Conservation (phyloP, 179 eudicot genomes). For the Sideroxylon spinosum region DNA sequence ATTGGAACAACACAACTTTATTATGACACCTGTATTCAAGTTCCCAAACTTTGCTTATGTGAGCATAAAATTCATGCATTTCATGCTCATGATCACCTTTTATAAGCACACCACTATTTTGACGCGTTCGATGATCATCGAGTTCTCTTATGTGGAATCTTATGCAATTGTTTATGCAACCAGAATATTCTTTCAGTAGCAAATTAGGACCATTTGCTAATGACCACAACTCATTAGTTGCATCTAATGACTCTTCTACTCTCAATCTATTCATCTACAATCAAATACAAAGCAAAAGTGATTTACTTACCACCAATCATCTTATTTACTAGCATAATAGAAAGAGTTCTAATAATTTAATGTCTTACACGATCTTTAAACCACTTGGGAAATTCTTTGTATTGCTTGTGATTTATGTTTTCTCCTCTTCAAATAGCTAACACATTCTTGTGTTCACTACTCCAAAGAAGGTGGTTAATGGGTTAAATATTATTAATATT, state of each 20-base stretch:
- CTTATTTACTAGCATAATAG: background rate
- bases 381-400: too few species aligned
- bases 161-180: slow-evolving; percentile 1
- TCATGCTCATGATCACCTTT: background rate
- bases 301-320: background rate
- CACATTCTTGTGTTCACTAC: slow-evolving; percentile 1
- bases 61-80: background rate
- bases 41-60: background rate
- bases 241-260: background rate
- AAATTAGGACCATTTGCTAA: background rate
- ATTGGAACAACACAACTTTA: background rate
- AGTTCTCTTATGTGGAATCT: background rate
- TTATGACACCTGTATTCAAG: background rate
- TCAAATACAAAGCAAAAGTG: background rate
- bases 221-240: too few species aligned
- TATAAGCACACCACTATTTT: slow-evolving; percentile 8
- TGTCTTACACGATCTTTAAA: too few species aligned
- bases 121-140: background rate
- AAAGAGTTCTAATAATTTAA: background rate
- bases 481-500: too few species aligned
- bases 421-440: too few species aligned
- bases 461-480: background rate
- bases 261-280: background rate
- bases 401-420: too few species aligned
- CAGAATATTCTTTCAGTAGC: background rate